A percentile compares a stretch with the other conserved stretches of the same genome.
Conservation (phyloP, 2,329 filamentous ascomycete species). For the Talaromyces sp. region DNA sequence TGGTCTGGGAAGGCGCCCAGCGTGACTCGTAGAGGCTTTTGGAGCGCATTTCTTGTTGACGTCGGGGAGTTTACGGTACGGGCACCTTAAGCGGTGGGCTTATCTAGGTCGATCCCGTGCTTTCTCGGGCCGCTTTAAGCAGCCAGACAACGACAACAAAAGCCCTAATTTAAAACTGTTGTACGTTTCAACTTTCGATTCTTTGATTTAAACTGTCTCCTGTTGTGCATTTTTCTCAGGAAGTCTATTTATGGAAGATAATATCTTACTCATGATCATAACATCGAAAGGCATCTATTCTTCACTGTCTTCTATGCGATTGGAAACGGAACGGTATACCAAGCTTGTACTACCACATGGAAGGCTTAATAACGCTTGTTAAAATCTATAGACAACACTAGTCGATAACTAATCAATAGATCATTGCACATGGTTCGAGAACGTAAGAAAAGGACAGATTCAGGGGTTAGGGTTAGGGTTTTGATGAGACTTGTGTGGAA, state of each 20-base stretch:
- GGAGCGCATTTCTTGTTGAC: constrained; percentile 5
- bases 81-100: background rate
- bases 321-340: background rate
- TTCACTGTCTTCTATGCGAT: too few relatives aligned
- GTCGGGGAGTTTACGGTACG: background rate
- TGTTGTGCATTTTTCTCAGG: background rate
- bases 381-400: background rate
- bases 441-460: background rate
- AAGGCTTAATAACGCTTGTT: background rate
- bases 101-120: background rate
- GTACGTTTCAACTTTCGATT: background rate
- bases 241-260: background rate
- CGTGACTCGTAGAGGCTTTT: constrained; percentile 14
- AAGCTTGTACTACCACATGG: background rate
- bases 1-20: constrained; percentile 9
- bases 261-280: background rate
- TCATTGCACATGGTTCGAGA: too few relatives aligned
- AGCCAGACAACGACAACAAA: background rate
- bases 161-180: background rate
- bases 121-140: background rate
- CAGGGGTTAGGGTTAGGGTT: background rate
- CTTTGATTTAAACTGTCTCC: background rate
- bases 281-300: background rate
- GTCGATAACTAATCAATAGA: background rate
- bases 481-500: background rate